These are phyloP conservation scores for Microthlaspi erraticum DNA, from an alignment of 345 rosid genomes.

Conservation along the genomic window DNA sequence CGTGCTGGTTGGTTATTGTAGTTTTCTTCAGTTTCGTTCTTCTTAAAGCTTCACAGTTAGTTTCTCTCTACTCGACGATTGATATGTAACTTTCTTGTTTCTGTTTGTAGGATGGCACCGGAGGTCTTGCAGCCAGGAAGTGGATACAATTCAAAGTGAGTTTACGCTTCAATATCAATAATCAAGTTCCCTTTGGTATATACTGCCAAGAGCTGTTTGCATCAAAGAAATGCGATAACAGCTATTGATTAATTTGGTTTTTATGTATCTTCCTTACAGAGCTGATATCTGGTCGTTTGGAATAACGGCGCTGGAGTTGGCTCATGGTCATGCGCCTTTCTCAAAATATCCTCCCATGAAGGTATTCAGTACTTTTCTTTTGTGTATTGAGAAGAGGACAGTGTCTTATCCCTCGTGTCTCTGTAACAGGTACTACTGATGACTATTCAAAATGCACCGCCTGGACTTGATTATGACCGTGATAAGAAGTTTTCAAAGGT, in stretches of 20 bases:
- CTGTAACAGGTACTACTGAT: constrained; percentile 78
- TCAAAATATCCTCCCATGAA: constrained; percentile 99
- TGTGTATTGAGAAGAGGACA: constrained; percentile 19
- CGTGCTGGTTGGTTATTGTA: constrained; percentile 78
- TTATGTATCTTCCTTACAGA: constrained; percentile 52
- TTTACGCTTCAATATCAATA: constrained; percentile 19
- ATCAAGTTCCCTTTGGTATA: background rate
- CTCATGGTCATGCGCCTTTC: constrained; percentile 99
- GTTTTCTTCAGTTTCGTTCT: constrained; percentile 20
- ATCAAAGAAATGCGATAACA: constrained; percentile 24
- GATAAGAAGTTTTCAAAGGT: constrained; percentile 96
- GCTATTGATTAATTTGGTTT: constrained; percentile 42
- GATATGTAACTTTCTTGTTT: constrained; percentile 18
- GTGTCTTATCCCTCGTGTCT: constrained; percentile 40
- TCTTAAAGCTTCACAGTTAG: constrained; percentile 10
- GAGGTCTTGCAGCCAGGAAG: constrained; percentile 98
- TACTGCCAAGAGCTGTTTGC: constrained; percentile 28
- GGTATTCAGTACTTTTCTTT: constrained; percentile 51
- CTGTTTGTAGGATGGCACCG: constrained; percentile 93
- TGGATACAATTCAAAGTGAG: constrained; percentile 95
- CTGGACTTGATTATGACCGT: constrained; percentile 93
- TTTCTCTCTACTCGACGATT: constrained; percentile 10
- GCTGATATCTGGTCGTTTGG: constrained; percentile 99
- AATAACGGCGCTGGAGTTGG: constrained; percentile 93
- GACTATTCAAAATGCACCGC: constrained; percentile 99